phyloP scores from a whole-genome alignment of 2,329 filamentous ascomycete genomes.

The Calonectria multiphialidica region DNA sequence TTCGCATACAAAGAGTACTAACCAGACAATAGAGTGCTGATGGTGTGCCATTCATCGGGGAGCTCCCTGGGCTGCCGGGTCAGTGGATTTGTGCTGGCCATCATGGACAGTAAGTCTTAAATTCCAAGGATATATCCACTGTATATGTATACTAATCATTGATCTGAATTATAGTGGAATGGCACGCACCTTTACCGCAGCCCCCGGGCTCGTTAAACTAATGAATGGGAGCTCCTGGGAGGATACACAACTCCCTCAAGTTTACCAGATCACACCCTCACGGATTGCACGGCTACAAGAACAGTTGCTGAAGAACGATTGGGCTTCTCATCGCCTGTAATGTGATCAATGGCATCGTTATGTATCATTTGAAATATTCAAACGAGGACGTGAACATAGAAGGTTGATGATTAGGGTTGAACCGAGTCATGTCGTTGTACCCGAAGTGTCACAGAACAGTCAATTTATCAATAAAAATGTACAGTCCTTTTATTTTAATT shows the following conservation, averaged over 20 bases:
- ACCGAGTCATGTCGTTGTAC: neutral
- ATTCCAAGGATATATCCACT: too few relatives aligned
- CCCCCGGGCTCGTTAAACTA: constrained; percentile 25
- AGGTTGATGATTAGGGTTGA: neutral
- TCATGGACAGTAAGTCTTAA: constrained; percentile 27
- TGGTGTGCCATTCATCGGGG: constrained; percentile 24
- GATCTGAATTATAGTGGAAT: constrained; percentile 13
- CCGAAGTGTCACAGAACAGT: neutral
- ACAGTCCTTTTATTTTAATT: neutral
- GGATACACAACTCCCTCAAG: constrained; percentile 20
- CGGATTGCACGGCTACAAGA: constrained; percentile 5
- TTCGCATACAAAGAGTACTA: neutral
- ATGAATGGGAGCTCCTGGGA: constrained; percentile 24
- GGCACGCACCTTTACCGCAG: constrained; percentile 28
- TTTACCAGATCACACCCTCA: constrained; percentile 17
- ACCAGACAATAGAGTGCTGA: constrained; percentile 16
- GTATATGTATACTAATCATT: neutral
- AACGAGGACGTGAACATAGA: neutral
- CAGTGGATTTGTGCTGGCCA: constrained; percentile 31
- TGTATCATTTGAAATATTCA: rapidly evolving
- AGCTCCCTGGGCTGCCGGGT: constrained; percentile 20
- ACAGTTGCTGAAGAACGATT: neutral
- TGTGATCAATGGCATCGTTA: too few relatives aligned
- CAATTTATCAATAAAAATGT: neutral
- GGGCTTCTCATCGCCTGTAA: neutral